Evolutionary conservation across 768 basidiomycete genomes (phyloP).

Genomic region (Tulasnella sp.): DNA sequence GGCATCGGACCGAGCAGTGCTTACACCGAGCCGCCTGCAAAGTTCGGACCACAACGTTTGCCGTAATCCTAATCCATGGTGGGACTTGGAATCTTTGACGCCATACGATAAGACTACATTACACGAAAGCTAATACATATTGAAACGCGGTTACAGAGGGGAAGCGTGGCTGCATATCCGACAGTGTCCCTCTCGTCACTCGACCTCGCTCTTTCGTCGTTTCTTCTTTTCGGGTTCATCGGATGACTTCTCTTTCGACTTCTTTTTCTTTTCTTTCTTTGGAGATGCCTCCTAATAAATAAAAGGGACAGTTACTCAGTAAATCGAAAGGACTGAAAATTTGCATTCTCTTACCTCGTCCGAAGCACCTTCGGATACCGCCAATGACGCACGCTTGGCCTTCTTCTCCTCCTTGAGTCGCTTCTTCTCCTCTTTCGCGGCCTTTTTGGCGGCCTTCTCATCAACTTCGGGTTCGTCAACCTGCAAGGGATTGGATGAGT

Average conservation of each 20-base stretch:
- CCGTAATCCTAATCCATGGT: not conserved
- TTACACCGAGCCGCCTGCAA: not conserved
- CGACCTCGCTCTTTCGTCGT: conserved; percentile 19
- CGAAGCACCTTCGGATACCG: conserved; percentile 30
- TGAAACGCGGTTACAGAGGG: not conserved
- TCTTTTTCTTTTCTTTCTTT: conserved; percentile 22
- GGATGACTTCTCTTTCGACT: conserved; percentile 12
- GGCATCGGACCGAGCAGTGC: too few species aligned
- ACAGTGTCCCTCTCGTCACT: not conserved
- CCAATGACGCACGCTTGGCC: conserved; percentile 26
- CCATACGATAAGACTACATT: not conserved
- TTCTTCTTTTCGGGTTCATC: conserved; percentile 19
- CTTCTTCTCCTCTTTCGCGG: conserved; percentile 72
- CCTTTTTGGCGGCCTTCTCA: conserved; percentile 55
- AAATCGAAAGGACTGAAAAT: not conserved
- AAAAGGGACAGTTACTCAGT: not conserved
- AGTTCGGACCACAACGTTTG: not conserved
- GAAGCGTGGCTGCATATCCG: not conserved
- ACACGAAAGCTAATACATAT: not conserved
- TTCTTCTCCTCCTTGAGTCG: conserved; percentile 61
- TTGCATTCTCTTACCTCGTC: conserved; percentile 5
- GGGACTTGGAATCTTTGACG: not conserved
- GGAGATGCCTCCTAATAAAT: not conserved
- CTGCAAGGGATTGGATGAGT: not conserved
- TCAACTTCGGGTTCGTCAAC: conserved; percentile 38